Evolutionary conservation across 2,329 filamentous ascomycete species (phyloP).

Genomic region (Botryotinia calthae): DNA sequence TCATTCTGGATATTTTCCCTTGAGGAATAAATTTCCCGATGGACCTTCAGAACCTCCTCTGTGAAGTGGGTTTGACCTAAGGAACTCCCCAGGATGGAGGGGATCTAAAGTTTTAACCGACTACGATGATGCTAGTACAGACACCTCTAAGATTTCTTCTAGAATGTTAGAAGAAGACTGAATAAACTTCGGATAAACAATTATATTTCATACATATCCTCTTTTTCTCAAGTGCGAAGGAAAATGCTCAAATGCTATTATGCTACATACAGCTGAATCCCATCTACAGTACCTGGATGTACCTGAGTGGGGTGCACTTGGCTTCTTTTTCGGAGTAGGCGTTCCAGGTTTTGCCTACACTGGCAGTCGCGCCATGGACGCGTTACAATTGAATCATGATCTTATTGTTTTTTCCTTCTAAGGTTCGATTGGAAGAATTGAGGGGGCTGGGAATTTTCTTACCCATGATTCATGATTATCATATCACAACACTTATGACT

Average conservation of each 20-base stretch:
- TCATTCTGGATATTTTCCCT: slow-evolving; percentile 5
- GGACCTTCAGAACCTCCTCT: background rate
- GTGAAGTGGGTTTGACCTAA: slow-evolving; percentile 9
- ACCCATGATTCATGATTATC: slow-evolving; percentile 6
- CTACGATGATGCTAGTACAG: slow-evolving; percentile 2
- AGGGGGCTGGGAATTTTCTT: slow-evolving; percentile 16
- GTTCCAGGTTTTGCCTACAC: background rate
- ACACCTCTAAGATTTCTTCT: slow-evolving; percentile 6
- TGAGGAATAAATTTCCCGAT: background rate
- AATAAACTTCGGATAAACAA: slow-evolving; percentile 7
- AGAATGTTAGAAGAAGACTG: background rate
- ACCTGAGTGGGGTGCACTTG: slow-evolving; percentile 11
- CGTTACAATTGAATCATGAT: slow-evolving; percentile 3
- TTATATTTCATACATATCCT: background rate
- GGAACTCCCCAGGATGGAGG: slow-evolving; percentile 13
- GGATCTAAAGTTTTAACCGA: background rate
- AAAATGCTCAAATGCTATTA: background rate
- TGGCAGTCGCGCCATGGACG: slow-evolving; percentile 4
- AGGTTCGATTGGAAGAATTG: slow-evolving; percentile 8
- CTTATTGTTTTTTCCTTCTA: background rate
- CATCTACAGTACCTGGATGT: slow-evolving; percentile 10
- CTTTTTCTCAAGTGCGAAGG: background rate
- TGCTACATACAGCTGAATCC: background rate
- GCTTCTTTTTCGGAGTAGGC: background rate
- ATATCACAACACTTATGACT: background rate